These are phyloP conservation scores for Phytopythium helicoides DNA, from an alignment of 352 stramenopile species.

Conservation along the genomic window DNA sequence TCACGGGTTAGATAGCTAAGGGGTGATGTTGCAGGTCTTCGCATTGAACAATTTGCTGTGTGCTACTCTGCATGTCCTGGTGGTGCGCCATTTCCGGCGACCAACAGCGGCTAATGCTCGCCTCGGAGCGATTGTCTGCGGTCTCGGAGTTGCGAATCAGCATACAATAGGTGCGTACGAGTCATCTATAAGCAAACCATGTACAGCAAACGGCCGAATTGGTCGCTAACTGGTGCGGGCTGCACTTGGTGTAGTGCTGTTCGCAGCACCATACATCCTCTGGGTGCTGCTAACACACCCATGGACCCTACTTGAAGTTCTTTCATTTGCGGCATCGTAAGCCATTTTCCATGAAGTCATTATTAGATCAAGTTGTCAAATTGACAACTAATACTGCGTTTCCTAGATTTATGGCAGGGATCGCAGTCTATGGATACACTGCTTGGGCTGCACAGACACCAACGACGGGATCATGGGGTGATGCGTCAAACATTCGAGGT, in stretches of 20 bases:
- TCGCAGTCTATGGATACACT: constrained; percentile 32
- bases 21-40: constrained; percentile 83
- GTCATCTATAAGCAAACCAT: too few species aligned
- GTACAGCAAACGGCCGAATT: too few species aligned
- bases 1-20: background rate
- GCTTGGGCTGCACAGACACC: constrained; percentile 21
- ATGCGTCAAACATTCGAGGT: constrained; percentile 74
- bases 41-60: constrained; percentile 92
- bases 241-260: constrained; percentile 74
- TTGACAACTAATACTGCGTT: too few species aligned
- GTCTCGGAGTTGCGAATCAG: constrained; percentile 91
- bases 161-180: constrained; percentile 85
- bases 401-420: constrained; percentile 27
- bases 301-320: constrained; percentile 15
- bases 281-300: constrained; percentile 40
- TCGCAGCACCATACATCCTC: constrained; percentile 76
- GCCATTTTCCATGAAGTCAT: background rate
- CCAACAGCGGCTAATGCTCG: constrained; percentile 18
- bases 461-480: constrained; percentile 84
- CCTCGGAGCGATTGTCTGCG: constrained; percentile 81
- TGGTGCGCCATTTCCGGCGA: constrained; percentile 33
- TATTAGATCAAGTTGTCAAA: too few species aligned
- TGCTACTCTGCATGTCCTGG: constrained; percentile 60
- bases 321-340: constrained; percentile 24
- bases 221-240: too few species aligned